A percentile compares a stretch with the other conserved stretches of the same genome.
Evolutionary conservation across 805 yeast species (phyloP).

Genomic region (Sugiyamaella qingdaonensis): DNA sequence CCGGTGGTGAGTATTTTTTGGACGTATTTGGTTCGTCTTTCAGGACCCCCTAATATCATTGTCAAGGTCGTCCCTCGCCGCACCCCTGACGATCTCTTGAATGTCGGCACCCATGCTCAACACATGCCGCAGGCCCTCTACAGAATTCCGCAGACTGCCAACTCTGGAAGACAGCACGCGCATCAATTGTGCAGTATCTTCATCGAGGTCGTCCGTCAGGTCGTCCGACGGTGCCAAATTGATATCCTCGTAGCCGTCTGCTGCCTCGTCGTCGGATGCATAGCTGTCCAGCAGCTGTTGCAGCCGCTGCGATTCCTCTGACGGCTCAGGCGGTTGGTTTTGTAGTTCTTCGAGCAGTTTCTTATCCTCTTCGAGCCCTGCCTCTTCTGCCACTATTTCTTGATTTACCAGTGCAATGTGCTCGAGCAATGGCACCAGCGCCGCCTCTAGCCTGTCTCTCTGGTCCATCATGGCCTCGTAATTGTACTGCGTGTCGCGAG

Average conservation of each 20-base stretch:
- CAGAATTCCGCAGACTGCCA: background rate
- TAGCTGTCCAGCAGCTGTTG: background rate
- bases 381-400: constrained; percentile 10
- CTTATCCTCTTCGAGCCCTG: constrained; percentile 1
- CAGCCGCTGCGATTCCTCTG: background rate
- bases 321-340: background rate
- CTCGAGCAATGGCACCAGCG: constrained; percentile 16
- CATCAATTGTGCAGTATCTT: background rate
- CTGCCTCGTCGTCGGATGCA: background rate
- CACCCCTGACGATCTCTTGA: background rate
- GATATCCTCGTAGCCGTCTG: background rate
- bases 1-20: too few relatives aligned
- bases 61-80: too few relatives aligned
- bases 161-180: background rate
- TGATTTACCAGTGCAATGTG: constrained; percentile 12
- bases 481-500: constrained; percentile 15
- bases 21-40: too few relatives aligned
- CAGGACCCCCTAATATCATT: too few relatives aligned
- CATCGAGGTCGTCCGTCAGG: background rate
- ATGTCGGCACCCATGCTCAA: background rate
- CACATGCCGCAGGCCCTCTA: background rate
- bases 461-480: constrained; percentile 15
- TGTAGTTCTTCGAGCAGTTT: background rate
- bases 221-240: background rate
- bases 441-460: constrained; percentile 13